A percentile compares a stretch with the other conserved stretches of the same genome.
phyloP scores from a whole-genome alignment of 352 stramenopile species.

The Phytopythium oedochilum region DNA sequence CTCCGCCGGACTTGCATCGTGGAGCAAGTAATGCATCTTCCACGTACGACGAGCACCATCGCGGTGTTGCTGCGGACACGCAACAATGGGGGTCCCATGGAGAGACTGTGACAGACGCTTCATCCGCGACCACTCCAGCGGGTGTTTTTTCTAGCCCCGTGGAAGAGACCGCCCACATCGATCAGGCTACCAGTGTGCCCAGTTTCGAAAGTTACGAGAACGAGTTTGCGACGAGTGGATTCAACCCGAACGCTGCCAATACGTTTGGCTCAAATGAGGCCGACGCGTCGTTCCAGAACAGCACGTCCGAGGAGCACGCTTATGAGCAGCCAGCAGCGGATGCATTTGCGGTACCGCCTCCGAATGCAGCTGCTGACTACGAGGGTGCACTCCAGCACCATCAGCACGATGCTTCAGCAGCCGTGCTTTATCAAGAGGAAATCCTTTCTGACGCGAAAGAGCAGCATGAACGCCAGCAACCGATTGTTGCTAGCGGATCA shows the following conservation, averaged over 20 bases:
- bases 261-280: neutral
- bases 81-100: neutral
- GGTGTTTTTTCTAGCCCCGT: neutral
- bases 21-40: constrained; percentile 1
- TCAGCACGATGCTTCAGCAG: neutral
- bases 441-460: neutral
- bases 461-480: neutral
- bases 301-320: neutral
- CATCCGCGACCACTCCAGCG: neutral
- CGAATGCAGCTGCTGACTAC: neutral
- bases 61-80: neutral
- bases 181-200: neutral
- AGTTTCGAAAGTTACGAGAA: too few relatives aligned
- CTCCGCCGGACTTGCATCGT: neutral
- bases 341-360: neutral
- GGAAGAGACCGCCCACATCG: neutral
- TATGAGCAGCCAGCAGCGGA: neutral
- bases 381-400: neutral
- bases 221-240: neutral
- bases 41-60: neutral
- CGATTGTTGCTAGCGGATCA: neutral
- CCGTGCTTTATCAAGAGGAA: neutral
- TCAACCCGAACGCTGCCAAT: neutral
- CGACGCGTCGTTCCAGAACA: neutral
- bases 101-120: neutral